A percentile compares a stretch with the other conserved stretches of the same genome.
These are phyloP conservation scores for Neofusicoccum umdonicola DNA, from an alignment of 2,329 filamentous ascomycete genomes.

Conservation along the genomic window DNA sequence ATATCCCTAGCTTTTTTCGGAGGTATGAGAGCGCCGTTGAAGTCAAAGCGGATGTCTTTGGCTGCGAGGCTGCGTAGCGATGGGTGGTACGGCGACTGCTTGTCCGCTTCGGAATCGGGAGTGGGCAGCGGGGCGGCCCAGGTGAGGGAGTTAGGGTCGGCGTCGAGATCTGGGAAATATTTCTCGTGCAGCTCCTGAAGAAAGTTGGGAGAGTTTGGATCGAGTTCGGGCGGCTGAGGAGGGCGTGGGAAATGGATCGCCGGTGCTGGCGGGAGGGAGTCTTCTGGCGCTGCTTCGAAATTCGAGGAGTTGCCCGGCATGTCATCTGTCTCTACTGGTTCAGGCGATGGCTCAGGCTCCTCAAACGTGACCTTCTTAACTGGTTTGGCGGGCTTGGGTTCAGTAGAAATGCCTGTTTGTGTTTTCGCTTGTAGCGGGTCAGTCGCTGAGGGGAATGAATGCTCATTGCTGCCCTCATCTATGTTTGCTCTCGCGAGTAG, in stretches of 20 bases:
- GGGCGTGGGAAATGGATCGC: conserved; percentile 61
- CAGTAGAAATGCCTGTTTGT: not conserved
- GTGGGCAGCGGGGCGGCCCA: conserved; percentile 78
- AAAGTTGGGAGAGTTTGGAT: conserved; percentile 80
- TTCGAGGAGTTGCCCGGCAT: not conserved
- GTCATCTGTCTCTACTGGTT: conserved; percentile 3
- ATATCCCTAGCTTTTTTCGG: conserved; percentile 72
- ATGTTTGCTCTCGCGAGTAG: conserved; percentile 75
- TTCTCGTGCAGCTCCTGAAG: conserved; percentile 81
- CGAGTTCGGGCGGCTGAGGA: conserved; percentile 65
- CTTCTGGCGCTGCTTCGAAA: not conserved
- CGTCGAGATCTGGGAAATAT: conserved; percentile 86
- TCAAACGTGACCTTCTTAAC: conserved; percentile 37
- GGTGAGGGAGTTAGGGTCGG: conserved; percentile 79
- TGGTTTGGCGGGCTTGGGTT: conserved; percentile 18
- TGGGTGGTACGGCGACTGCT: conserved; percentile 78
- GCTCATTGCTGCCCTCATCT: conserved; percentile 57
- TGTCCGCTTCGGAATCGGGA: conserved; percentile 62
- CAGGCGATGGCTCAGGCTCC: not conserved
- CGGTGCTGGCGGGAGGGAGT: conserved; percentile 18
- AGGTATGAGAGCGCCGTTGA: conserved; percentile 75
- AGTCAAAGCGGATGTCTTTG: conserved; percentile 82
- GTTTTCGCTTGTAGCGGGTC: conserved; percentile 19
- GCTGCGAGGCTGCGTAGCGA: conserved; percentile 68
- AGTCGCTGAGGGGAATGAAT: conserved; percentile 19